phyloP scores from a whole-genome alignment of 768 basidiomycete genomes.

The Agaricus bisporus region DNA sequence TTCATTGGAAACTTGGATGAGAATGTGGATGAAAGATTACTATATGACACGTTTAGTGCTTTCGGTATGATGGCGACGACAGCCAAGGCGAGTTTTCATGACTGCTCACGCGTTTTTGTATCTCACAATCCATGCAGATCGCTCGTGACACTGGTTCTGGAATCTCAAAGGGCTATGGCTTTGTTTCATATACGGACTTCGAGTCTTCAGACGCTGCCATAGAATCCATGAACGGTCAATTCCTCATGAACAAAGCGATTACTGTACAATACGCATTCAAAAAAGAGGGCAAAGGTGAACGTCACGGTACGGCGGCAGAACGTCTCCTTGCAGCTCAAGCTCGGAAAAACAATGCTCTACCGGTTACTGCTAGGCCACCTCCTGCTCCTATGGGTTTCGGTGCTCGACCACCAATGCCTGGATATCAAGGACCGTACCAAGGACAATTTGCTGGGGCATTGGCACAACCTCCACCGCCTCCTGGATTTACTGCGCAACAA shows the following conservation, averaged over 20 bases:
- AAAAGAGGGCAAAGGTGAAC: slow-evolving; percentile 97
- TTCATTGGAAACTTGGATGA: slow-evolving; percentile 96
- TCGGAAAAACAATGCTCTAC: slow-evolving; percentile 89
- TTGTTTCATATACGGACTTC: slow-evolving; percentile 96
- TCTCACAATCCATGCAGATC: slow-evolving; percentile 47
- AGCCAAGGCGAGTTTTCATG: slow-evolving; percentile 59
- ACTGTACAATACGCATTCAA: slow-evolving; percentile 98
- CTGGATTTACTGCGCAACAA: slow-evolving; percentile 72
- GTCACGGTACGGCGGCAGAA: slow-evolving; percentile 96
- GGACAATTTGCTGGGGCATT: slow-evolving; percentile 93
- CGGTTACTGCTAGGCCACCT: slow-evolving; percentile 70
- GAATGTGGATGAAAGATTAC: slow-evolving; percentile 85
- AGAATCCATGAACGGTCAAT: slow-evolving; percentile 96
- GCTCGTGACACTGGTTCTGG: slow-evolving; percentile 84
- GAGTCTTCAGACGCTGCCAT: slow-evolving; percentile 95
- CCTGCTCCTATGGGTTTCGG: slow-evolving; percentile 71
- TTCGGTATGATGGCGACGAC: slow-evolving; percentile 92
- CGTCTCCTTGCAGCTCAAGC: slow-evolving; percentile 93
- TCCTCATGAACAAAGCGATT: slow-evolving; percentile 97
- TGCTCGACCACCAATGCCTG: slow-evolving; percentile 57
- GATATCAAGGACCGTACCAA: slow-evolving; percentile 72
- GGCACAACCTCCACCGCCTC: slow-evolving; percentile 75
- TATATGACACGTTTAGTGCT: slow-evolving; percentile 94
- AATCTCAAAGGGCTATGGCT: slow-evolving; percentile 93
- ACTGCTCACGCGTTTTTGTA: slow-evolving; percentile 3